Evolutionary conservation across 108 stramenopile genomes (phyloP).

Genomic region (Cyclotella kingstonii): DNA sequence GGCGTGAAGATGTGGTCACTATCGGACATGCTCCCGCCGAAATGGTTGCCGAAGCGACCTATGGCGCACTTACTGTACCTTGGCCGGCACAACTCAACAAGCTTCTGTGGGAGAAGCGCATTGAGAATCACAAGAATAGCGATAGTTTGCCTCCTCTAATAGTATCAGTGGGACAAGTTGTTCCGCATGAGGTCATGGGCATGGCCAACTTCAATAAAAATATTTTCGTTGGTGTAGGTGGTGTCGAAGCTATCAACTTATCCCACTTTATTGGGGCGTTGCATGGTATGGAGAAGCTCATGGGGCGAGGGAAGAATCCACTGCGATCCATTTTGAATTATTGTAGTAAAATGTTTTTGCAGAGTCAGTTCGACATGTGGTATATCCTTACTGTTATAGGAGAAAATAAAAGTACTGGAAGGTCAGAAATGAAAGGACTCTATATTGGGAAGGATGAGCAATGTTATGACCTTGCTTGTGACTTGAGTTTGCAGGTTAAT

Average conservation of each 20-base stretch:
- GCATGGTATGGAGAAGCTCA: constrained; percentile 95
- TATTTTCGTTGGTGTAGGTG: constrained; percentile 88
- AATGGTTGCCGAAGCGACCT: constrained; percentile 75
- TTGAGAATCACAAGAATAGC: constrained; percentile 15
- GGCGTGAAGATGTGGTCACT: constrained; percentile 93
- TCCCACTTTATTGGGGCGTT: constrained; percentile 96
- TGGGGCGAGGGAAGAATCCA: constrained; percentile 92
- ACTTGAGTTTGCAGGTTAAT: constrained; percentile 85
- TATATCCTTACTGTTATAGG: constrained; percentile 92
- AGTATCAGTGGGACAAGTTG: constrained; percentile 83
- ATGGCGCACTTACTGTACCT: constrained; percentile 59
- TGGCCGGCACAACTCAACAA: constrained; percentile 96
- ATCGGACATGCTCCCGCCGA: constrained; percentile 84
- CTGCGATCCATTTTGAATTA: constrained; percentile 87
- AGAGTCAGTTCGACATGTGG: constrained; percentile 73
- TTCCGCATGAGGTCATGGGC: constrained; percentile 77
- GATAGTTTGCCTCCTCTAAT: constrained; percentile 57
- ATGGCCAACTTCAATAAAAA: constrained; percentile 97
- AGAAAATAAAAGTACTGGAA: constrained; percentile 46
- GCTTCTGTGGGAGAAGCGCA: constrained; percentile 85
- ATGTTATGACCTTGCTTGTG: constrained; percentile 87
- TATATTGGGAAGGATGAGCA: constrained; percentile 90
- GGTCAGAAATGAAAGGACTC: constrained; percentile 78
- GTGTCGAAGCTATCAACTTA: constrained; percentile 91
- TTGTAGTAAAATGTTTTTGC: constrained; percentile 72